Base-by-base conservation (phyloP, 441 rosid species). In the Raphanus hybrid region DNA sequence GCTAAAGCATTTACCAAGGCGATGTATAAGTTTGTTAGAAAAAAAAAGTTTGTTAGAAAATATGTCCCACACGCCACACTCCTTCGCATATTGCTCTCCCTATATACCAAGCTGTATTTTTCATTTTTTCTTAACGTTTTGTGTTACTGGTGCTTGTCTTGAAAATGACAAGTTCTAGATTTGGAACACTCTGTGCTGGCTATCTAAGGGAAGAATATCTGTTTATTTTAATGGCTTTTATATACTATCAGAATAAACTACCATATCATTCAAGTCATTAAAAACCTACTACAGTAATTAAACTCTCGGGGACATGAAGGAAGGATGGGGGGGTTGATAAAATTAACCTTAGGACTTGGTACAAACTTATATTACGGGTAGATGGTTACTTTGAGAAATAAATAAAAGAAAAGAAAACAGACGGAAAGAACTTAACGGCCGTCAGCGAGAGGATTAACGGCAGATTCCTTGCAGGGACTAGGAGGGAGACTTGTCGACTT, bases 381-480 rank as follows among this genome's bases (percentile, higher is more conserved):
- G 14, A 8, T 11, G n/a, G 14, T 58, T 10, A 10, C 34, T 23
- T 27, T 20, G 52, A 26, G 11, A 26, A 5, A 59, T 1, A 59
- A 5, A 3, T 45, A 11, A 14, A 39, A 39, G 6, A 48, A 12
- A n/a, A 26, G 62, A 45, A 37, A 35, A n/a, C 0, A 27, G 15
- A 9, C 59, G 15, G 18, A 58, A 20, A 64, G 5, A 14, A 50
- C 23, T 81, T 45, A 90, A 86, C 94, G 92, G 79, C 89, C 88
- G 86, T 84, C 85, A 75, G 83, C 82, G 37, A 91, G 90, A 10
- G 84, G 90, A 70, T 70, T 85, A 78, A 88, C 90, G 87, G 88
- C 83, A 78, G 95, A 81, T 63, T 87, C 90, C 83, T 92, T 92
- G 89, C 94, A 87, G 68, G 97, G 98, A 78, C 97, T 91, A 0